Percentiles rank a stretch among this genome's conserved stretches.
These are phyloP conservation scores for Corynespora cassiicola DNA, from an alignment of 2,329 filamentous ascomycete genomes.

Conservation along the genomic window DNA sequence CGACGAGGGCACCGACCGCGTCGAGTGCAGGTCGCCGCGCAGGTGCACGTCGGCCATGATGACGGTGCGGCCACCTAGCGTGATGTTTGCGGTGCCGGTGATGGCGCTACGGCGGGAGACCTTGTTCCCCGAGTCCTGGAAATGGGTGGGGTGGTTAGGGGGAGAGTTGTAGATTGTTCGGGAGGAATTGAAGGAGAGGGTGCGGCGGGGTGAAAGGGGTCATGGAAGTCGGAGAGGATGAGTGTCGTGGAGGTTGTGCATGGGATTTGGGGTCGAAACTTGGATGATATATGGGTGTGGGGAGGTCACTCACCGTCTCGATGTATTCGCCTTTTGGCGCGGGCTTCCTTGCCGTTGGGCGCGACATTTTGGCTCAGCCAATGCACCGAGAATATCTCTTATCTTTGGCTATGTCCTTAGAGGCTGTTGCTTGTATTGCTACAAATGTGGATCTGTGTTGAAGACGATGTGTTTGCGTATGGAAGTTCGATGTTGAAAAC, in stretches of 20 bases:
- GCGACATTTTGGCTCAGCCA: slow-evolving; percentile 45
- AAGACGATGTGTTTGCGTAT: too few relatives aligned
- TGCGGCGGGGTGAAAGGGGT: neutral
- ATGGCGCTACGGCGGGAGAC: slow-evolving; percentile 91
- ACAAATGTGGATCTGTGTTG: too few relatives aligned
- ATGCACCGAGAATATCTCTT: too few relatives aligned
- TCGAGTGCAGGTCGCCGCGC: slow-evolving; percentile 76
- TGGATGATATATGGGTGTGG: too few relatives aligned
- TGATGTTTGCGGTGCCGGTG: slow-evolving; percentile 96
- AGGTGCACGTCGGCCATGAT: slow-evolving; percentile 96
- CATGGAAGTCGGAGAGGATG: neutral
- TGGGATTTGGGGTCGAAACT: too few relatives aligned
- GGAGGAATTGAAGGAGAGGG: neutral
- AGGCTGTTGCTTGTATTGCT: too few relatives aligned
- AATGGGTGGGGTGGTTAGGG: neutral
- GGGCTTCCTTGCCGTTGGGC: slow-evolving; percentile 58
- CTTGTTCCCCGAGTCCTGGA: slow-evolving; percentile 95
- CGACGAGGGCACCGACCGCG: slow-evolving; percentile 42
- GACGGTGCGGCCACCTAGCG: slow-evolving; percentile 90
- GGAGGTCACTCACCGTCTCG: slow-evolving; percentile 75
- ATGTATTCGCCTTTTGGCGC: slow-evolving; percentile 91
- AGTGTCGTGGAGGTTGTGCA: slow-evolving; percentile 1
- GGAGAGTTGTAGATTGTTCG: too few relatives aligned
- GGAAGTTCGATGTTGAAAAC: too few relatives aligned
- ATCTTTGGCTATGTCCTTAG: too few relatives aligned